Evolutionary conservation across 495 filamentous ascomycete species (phyloP).

Genomic region (Cercophora newfieldiana): DNA sequence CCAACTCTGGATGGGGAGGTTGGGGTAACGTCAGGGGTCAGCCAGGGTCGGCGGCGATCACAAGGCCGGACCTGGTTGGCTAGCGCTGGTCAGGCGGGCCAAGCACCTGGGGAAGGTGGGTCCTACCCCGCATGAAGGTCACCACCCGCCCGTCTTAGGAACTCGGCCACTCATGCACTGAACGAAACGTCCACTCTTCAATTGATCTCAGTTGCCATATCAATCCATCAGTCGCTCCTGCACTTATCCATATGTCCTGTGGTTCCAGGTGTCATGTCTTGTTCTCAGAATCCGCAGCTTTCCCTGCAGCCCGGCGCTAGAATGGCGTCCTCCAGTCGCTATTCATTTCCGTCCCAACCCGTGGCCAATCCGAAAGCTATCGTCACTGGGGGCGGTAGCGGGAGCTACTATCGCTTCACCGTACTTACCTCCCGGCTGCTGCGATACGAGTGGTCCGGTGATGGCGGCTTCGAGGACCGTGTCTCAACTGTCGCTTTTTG

Average conservation of each 20-base stretch:
- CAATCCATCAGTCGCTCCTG: background rate
- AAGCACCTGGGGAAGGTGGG: slow-evolving; percentile 3
- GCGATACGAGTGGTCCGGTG: slow-evolving; percentile 59
- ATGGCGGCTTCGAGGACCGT: slow-evolving; percentile 58
- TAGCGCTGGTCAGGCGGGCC: background rate
- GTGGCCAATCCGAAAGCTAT: slow-evolving; percentile 47
- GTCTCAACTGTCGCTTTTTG: slow-evolving; percentile 58
- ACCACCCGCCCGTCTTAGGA: background rate
- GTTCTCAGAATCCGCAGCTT: background rate
- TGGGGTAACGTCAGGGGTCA: slow-evolving; percentile 1
- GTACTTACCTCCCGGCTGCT: slow-evolving; percentile 52
- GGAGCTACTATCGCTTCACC: slow-evolving; percentile 53
- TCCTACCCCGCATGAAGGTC: background rate
- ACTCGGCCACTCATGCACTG: no score
- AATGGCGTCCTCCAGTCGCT: slow-evolving; percentile 27
- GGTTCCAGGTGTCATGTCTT: background rate
- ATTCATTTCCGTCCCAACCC: slow-evolving; percentile 48
- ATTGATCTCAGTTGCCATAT: background rate
- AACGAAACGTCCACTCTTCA: background rate
- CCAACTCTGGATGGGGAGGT: background rate
- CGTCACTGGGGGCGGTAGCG: slow-evolving; percentile 39
- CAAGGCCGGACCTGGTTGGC: slow-evolving; percentile 8
- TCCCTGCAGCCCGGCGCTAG: background rate
- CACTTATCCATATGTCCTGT: background rate
- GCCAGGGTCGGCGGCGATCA: background rate